Conservation (phyloP, 148 eudicot genomes). For the Vaccinium corymbosum region DNA sequence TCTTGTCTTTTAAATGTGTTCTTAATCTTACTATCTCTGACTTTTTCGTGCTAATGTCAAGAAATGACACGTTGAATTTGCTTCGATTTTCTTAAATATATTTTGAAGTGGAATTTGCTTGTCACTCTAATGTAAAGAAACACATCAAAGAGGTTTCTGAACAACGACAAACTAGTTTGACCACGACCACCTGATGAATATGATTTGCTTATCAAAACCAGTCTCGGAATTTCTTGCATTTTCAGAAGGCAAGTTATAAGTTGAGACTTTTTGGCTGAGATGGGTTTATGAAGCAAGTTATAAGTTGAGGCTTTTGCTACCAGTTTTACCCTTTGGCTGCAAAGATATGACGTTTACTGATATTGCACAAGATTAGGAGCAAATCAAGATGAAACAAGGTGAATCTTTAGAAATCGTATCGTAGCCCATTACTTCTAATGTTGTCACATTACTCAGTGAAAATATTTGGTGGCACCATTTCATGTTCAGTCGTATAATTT, state of each 20-base stretch:
- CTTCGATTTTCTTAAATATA: no score
- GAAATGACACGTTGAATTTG: no score
- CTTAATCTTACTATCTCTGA: no score
- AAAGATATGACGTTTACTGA: not conserved
- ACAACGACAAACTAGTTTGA: no score
- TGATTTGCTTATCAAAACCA: not conserved
- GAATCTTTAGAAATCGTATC: not conserved
- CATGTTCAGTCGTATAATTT: not conserved
- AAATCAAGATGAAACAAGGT: not conserved
- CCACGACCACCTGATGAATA: no score
- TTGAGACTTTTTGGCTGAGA: not conserved
- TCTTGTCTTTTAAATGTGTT: no score
- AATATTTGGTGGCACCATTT: not conserved
- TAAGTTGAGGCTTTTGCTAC: not conserved
- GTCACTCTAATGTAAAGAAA: no score
- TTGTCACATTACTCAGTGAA: not conserved
- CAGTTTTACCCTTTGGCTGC: not conserved
- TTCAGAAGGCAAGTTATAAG: not conserved
- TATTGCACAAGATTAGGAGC: not conserved
- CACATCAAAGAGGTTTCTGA: no score
- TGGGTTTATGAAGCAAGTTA: not conserved
- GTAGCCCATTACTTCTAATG: not conserved
- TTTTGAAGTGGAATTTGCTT: no score
- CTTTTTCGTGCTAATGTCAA: no score
- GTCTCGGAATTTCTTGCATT: not conserved